Percentiles rank a stretch among this genome's conserved stretches.
These are phyloP conservation scores for Crithidia acanthocephali DNA, from an alignment of 208 protist genomes.

Conservation along the genomic window DNA sequence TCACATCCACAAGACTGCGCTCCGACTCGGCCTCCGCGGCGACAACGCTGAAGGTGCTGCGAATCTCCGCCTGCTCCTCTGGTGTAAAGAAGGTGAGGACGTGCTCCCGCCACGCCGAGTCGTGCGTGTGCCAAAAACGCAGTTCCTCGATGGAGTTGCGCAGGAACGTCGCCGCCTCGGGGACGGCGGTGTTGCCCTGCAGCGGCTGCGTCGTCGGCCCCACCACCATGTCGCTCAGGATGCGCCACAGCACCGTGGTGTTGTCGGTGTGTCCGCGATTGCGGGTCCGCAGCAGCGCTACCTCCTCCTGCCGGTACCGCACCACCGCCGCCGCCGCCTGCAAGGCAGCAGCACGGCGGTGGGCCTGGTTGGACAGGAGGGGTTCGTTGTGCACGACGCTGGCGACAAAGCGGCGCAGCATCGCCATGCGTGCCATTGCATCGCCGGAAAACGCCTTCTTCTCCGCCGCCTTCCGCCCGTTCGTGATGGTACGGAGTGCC, in stretches of 20 bases:
- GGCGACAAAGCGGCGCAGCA: conserved; percentile 36
- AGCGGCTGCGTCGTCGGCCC: conserved; percentile 9
- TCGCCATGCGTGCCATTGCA: conserved; percentile 27
- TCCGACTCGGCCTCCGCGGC: not conserved
- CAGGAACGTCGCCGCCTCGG: conserved; percentile 19
- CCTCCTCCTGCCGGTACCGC: conserved; percentile 20
- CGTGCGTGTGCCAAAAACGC: conserved; percentile 51
- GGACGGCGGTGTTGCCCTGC: not conserved
- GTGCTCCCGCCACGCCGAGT: conserved; percentile 55
- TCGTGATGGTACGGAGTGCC: conserved; percentile 18
- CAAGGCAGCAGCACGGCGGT: conserved; percentile 31
- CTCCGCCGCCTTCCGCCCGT: not conserved
- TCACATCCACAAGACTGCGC: not conserved
- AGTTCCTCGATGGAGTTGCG: conserved; percentile 59
- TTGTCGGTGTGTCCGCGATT: conserved; percentile 26
- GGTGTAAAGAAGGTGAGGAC: conserved; percentile 39
- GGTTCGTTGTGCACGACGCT: conserved; percentile 38
- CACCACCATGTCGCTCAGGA: conserved; percentile 21
- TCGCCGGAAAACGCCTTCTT: conserved; percentile 29
- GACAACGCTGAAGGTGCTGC: conserved; percentile 6
- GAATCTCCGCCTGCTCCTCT: conserved; percentile 31
- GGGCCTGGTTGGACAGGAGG: conserved; percentile 25
- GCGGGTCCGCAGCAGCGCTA: conserved; percentile 22
- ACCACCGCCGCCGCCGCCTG: conserved; percentile 14
- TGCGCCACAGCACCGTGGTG: conserved; percentile 23